These are phyloP conservation scores for Pholiota molesta DNA, from an alignment of 768 basidiomycete species.

Conservation along the genomic window DNA sequence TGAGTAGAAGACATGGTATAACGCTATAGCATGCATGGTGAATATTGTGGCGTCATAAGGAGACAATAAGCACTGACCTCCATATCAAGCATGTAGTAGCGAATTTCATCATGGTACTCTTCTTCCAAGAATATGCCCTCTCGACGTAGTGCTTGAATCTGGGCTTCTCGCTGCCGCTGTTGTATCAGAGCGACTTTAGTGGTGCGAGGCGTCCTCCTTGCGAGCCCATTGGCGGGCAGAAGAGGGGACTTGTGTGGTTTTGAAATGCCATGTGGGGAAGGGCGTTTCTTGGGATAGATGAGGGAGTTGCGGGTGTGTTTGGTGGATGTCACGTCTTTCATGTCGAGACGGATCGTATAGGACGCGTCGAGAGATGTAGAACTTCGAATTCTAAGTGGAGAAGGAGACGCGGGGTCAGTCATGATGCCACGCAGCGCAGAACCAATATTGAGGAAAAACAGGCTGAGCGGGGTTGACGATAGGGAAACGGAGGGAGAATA, in stretches of 20 bases:
- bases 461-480: constrained; percentile 18
- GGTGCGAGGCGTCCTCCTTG: constrained; percentile 67
- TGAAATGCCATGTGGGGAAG: constrained; percentile 77
- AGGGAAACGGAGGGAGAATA: constrained; percentile 3
- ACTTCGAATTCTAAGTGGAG: constrained; percentile 35
- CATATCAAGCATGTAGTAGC: constrained; percentile 95
- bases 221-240: constrained; percentile 49
- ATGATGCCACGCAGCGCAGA: constrained; percentile 26
- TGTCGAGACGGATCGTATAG: constrained; percentile 51
- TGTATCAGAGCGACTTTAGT: constrained; percentile 60
- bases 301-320: constrained; percentile 63
- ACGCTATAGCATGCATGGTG: constrained; percentile 45
- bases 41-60: constrained; percentile 21
- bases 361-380: constrained; percentile 46
- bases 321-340: constrained; percentile 77
- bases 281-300: constrained; percentile 84
- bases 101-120: constrained; percentile 94
- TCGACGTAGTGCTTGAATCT: constrained; percentile 67
- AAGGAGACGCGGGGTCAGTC: constrained; percentile 27
- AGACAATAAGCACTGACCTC: constrained; percentile 69
- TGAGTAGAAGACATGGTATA: constrained; percentile 89
- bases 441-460: constrained; percentile 26
- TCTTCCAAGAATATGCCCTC: constrained; percentile 87
- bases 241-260: constrained; percentile 67
- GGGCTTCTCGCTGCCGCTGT: constrained; percentile 71